Percentiles rank a stretch among this genome's conserved stretches.
Evolutionary conservation across 345 rosid species (phyloP).

Genomic region (Noccaea bulbosa): DNA sequence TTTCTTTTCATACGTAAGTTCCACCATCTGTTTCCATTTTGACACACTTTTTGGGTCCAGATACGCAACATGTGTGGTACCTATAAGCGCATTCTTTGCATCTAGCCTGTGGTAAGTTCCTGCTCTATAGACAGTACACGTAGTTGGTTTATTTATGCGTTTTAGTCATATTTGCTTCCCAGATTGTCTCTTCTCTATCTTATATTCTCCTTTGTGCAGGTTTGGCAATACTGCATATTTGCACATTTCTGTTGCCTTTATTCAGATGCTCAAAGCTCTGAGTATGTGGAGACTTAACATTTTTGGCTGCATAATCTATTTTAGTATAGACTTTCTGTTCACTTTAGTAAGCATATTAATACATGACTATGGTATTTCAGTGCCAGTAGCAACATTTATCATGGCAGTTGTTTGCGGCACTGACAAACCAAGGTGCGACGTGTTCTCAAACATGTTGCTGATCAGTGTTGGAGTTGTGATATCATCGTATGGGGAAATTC

Average conservation of each 20-base stretch:
- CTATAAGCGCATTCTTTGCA: slow-evolving; percentile 96
- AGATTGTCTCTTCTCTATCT: slow-evolving; percentile 9
- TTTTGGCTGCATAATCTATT: slow-evolving; percentile 26
- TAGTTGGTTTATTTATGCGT: background rate
- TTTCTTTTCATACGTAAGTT: background rate
- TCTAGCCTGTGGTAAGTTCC: slow-evolving; percentile 92
- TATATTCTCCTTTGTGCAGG: slow-evolving; percentile 57
- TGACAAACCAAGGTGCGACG: slow-evolving; percentile 88
- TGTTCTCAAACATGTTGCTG: slow-evolving; percentile 91
- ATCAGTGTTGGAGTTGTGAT: slow-evolving; percentile 95
- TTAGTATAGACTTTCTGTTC: slow-evolving; percentile 10
- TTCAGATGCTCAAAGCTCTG: slow-evolving; percentile 98
- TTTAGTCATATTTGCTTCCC: slow-evolving; percentile 10
- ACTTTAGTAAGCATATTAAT: slow-evolving; percentile 34
- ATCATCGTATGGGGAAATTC: slow-evolving; percentile 96
- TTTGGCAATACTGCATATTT: slow-evolving; percentile 95
- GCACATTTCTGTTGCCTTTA: slow-evolving; percentile 93
- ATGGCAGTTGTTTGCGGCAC: slow-evolving; percentile 92
- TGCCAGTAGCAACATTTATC: slow-evolving; percentile 93
- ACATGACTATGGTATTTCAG: slow-evolving; percentile 56
- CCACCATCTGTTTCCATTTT: slow-evolving; percentile 23
- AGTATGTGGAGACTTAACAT: slow-evolving; percentile 58
- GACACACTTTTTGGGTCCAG: slow-evolving; percentile 48
- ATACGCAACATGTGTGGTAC: slow-evolving; percentile 90
- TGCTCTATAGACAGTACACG: slow-evolving; percentile 11